phyloP scores from a whole-genome alignment of 2,329 filamentous ascomycete genomes.

The Nothophoma quercina region DNA sequence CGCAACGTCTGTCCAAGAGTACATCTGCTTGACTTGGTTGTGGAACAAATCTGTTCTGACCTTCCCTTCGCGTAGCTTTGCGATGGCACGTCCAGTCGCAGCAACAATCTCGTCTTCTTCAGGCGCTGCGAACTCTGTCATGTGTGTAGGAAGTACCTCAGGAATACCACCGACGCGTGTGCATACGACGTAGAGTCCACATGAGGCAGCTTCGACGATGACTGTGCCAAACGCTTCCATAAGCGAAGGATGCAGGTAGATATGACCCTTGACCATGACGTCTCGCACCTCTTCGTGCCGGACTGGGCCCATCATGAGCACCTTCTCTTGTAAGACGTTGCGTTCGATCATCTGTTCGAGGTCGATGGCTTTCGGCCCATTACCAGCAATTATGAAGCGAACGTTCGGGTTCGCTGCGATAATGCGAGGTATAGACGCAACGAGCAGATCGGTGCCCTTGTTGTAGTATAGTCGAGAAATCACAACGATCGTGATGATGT shows the following conservation, averaged over 20 bases:
- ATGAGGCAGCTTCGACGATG: conserved; percentile 95
- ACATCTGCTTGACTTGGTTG: conserved; percentile 97
- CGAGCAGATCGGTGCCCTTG: conserved; percentile 96
- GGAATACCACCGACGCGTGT: conserved; percentile 97
- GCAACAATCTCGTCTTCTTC: conserved; percentile 94
- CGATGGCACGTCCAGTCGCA: conserved; percentile 89
- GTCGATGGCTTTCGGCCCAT: conserved; percentile 95
- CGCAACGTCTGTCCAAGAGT: conserved; percentile 97
- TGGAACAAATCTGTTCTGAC: conserved; percentile 94
- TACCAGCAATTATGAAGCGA: conserved; percentile 95
- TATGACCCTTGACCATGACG: conserved; percentile 96
- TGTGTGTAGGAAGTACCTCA: conserved; percentile 92
- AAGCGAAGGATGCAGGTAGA: conserved; percentile 92
- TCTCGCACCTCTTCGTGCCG: conserved; percentile 96
- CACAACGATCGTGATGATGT: conserved; percentile 94
- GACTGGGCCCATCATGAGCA: conserved; percentile 89
- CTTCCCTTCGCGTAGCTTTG: conserved; percentile 81
- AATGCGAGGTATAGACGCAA: conserved; percentile 92
- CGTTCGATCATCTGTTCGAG: conserved; percentile 98
- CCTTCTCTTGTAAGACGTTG: conserved; percentile 90
- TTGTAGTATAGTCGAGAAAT: conserved; percentile 98
- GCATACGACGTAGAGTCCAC: conserved; percentile 94
- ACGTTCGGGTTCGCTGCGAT: conserved; percentile 89
- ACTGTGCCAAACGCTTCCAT: conserved; percentile 98
- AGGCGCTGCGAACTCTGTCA: conserved; percentile 97